Percentiles rank a stretch among this genome's conserved stretches.
phyloP scores from a whole-genome alignment of 73 alveolate species.

The Tetrahymena thermophila region DNA sequence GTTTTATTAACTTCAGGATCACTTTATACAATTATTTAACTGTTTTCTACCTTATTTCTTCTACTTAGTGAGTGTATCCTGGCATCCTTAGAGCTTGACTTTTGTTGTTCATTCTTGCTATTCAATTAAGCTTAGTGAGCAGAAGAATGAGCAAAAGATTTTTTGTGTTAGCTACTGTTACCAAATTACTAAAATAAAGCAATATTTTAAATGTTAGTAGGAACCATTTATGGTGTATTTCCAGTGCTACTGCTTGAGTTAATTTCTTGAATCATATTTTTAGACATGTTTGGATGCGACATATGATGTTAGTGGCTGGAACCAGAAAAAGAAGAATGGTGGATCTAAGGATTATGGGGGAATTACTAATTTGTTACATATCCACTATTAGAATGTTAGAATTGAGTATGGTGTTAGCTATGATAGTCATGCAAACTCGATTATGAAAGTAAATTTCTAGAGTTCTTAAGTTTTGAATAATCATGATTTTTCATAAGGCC shows the following conservation, averaged over 20 bases:
- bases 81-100: neutral
- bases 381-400: neutral
- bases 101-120: neutral
- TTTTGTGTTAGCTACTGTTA: neutral
- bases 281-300: neutral
- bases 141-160: neutral
- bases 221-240: neutral
- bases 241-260: neutral
- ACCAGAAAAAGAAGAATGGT: neutral
- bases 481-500: neutral
- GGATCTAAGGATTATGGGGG: neutral
- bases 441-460: neutral
- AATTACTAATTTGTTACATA: neutral
- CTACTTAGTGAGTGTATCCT: neutral
- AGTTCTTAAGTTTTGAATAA: neutral
- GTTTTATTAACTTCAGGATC: neutral
- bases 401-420: neutral
- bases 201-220: neutral
- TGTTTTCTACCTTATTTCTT: neutral
- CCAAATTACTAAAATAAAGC: neutral
- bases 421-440: neutral
- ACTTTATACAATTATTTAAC: neutral
- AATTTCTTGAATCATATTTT: neutral
- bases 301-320: neutral
- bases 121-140: neutral